Evolutionary conservation across 2,329 filamentous ascomycete species (phyloP).

Genomic region (Kalaharituber pfeilii): DNA sequence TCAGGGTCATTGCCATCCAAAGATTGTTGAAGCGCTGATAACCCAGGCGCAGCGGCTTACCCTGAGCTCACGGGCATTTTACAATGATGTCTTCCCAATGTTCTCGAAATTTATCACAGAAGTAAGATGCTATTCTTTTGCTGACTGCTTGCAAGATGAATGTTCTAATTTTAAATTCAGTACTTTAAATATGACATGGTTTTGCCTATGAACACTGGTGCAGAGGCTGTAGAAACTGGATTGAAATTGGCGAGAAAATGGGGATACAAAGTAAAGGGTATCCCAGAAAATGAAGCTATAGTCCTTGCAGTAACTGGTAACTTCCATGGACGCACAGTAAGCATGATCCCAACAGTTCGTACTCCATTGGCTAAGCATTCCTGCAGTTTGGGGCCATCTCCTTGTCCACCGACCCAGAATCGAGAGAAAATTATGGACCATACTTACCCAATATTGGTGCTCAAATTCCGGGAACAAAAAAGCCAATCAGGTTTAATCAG

Average conservation of each 20-base stretch:
- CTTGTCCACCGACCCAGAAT: constrained; percentile 88
- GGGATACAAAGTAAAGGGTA: constrained; percentile 92
- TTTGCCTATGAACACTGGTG: constrained; percentile 93
- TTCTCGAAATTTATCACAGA: constrained; percentile 84
- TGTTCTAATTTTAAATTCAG: constrained; percentile 2
- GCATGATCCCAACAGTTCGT: constrained; percentile 16
- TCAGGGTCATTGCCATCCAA: constrained; percentile 94
- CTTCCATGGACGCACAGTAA: constrained; percentile 72
- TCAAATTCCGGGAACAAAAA: constrained; percentile 53
- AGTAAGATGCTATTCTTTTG: constrained; percentile 28
- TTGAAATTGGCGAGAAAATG: constrained; percentile 95
- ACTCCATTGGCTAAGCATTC: constrained; percentile 36
- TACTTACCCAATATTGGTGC: constrained; percentile 82
- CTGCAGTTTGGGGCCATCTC: constrained; percentile 64
- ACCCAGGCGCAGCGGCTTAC: constrained; percentile 83
- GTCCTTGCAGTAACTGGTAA: constrained; percentile 77
- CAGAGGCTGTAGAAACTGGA: constrained; percentile 87
- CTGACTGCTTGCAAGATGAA: neutral
- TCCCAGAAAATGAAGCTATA: constrained; percentile 65
- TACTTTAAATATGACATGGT: constrained; percentile 92
- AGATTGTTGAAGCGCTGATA: constrained; percentile 62
- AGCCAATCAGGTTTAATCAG: constrained; percentile 72
- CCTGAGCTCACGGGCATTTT: constrained; percentile 83
- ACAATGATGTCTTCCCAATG: constrained; percentile 94
- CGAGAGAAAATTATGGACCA: constrained; percentile 88